Evolutionary conservation across 2,329 filamentous ascomycete genomes (phyloP), one percentile per base, ranked within the genome.

Genomic region (Cladorrhinum sp.): DNA sequence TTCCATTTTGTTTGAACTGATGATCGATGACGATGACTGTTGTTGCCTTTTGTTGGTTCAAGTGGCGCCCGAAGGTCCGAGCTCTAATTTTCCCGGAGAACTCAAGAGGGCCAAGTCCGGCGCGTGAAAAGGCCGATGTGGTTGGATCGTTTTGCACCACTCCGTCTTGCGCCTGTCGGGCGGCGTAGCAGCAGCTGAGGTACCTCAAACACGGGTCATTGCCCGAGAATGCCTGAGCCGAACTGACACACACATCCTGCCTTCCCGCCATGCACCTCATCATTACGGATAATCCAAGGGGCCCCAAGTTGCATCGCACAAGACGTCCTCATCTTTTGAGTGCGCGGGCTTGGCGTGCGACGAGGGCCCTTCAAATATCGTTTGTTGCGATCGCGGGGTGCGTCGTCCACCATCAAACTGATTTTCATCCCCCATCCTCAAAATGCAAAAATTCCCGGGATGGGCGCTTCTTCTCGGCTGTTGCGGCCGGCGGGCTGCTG

Each of bases 141-240:
- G 52, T 36, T 28, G 52, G 52, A 55, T 56, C 54, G 36, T 39
- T 39, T 18, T 36, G 39, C 39, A 50, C 33, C 42, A 46, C 42
- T 46, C 42, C 42, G 42, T 46, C 42, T 8, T 14, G 42, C 42
- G 42, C 42, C 42, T 46, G 42, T 46, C 39, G 48, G 51, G 58
- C 52, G 58, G 58, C 58, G 58, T 55, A 53, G 58, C 58, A 60
- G 52, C 58, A 36, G 26, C 33, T 46, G 33, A 53, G 50, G 24
- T 52, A 55, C 53, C 58, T 55, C 58, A 60, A 60, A 60, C 58
- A 60, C 53, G 53, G 53, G 53, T 42, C 33, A 55, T 55, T 46
- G 53, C 53, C 53, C 53, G 53, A 55, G 33, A 36, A 55, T 55
- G 53, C 53, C 33, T 55, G 53, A 55, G 30, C 33, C 53, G 28